phyloP scores from a whole-genome alignment of 2,329 filamentous ascomycete species.

The Microthyrium microscopicum region DNA sequence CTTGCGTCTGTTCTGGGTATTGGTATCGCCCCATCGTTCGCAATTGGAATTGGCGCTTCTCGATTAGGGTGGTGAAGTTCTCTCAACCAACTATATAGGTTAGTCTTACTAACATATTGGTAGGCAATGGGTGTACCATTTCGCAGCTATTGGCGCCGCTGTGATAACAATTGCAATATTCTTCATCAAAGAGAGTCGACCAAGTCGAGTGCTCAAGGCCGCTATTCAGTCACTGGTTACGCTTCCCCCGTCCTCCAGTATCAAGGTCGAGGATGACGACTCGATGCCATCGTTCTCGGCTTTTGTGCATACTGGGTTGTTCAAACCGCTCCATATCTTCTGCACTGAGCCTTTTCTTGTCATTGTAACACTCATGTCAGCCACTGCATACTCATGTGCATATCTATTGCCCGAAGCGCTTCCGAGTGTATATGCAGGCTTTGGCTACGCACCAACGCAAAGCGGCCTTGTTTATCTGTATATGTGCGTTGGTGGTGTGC shows the following conservation, averaged over 20 bases:
- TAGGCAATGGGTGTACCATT: too few species aligned
- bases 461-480: not conserved
- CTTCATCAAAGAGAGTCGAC: too few species aligned
- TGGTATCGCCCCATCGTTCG: not conserved
- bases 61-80: too few species aligned
- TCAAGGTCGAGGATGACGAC: not conserved
- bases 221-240: too few species aligned
- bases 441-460: not conserved
- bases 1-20: not conserved
- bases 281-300: not conserved
- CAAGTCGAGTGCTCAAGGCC: too few species aligned
- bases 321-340: not conserved
- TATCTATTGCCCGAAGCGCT: constrained; percentile 2
- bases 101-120: too few species aligned
- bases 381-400: not conserved
- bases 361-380: constrained; percentile 1
- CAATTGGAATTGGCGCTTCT: not conserved
- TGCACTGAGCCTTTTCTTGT: constrained; percentile 1
- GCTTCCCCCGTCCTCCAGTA: too few species aligned
- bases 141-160: too few species aligned
- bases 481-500: not conserved
- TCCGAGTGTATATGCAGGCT: not conserved
- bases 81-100: too few species aligned
- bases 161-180: too few species aligned
- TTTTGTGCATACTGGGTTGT: not conserved